Conservation (phyloP, 2,329 filamentous ascomycete genomes). For the Colletotrichum sp. region DNA sequence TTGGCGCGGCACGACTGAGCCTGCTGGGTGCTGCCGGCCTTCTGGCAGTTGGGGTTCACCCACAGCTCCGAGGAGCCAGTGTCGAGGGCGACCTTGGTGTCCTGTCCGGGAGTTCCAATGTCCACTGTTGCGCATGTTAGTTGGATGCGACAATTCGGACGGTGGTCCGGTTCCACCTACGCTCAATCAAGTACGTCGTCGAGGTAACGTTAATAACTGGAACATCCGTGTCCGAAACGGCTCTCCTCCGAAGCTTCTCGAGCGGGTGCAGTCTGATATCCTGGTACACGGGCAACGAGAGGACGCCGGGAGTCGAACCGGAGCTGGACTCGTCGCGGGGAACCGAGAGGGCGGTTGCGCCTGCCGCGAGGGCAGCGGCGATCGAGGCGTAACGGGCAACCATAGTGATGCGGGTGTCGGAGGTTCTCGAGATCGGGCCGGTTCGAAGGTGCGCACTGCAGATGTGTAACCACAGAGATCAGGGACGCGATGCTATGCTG, state of each 20-base stretch:
- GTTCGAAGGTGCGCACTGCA: background rate
- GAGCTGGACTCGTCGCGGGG: background rate
- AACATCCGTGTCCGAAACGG: slow-evolving; percentile 14
- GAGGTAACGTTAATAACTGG: slow-evolving; percentile 21
- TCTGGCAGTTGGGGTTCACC: slow-evolving; percentile 56
- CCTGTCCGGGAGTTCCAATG: slow-evolving; percentile 44
- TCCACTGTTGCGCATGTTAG: slow-evolving; percentile 1
- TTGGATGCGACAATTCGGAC: too few species aligned
- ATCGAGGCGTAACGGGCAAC: background rate
- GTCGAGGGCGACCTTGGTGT: slow-evolving; percentile 52
- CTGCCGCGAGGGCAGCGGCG: slow-evolving; percentile 2
- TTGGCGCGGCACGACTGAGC: slow-evolving; percentile 43
- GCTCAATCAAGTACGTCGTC: slow-evolving; percentile 23
- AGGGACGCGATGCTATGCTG: background rate
- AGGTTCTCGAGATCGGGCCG: background rate
- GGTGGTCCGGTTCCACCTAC: background rate
- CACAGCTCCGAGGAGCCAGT: slow-evolving; percentile 61
- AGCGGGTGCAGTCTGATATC: slow-evolving; percentile 16
- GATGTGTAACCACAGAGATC: background rate
- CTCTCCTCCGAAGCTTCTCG: slow-evolving; percentile 17
- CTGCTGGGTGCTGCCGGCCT: slow-evolving; percentile 37
- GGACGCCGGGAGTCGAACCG: slow-evolving; percentile 1
- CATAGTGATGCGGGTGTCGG: background rate
- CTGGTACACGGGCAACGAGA: slow-evolving; percentile 22
- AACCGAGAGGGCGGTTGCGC: background rate